A percentile compares a stretch with the other conserved stretches of the same genome.
These are phyloP conservation scores for Citeromyces hawaiiensis DNA, from an alignment of 1,139 yeast genomes.

Conservation along the genomic window DNA sequence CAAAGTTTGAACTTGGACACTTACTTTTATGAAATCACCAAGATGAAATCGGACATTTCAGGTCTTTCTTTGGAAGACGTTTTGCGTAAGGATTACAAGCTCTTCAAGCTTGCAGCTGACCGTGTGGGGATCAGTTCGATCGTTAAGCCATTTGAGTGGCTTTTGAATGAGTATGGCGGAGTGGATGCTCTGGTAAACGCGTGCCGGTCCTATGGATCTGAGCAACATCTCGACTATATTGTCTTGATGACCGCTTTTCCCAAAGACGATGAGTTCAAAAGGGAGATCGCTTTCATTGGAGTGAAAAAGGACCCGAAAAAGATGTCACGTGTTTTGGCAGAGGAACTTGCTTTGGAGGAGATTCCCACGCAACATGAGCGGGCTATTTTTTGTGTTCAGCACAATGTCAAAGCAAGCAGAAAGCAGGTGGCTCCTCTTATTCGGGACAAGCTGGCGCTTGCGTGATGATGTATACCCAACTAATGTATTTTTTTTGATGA, in stretches of 20 bases:
- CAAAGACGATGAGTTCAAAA: constrained; percentile 28
- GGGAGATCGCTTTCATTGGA: constrained; percentile 27
- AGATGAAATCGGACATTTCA: constrained; percentile 46
- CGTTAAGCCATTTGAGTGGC: constrained; percentile 53
- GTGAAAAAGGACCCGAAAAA: background rate
- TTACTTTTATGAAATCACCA: constrained; percentile 28
- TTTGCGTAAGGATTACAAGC: constrained; percentile 74
- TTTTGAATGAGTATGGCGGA: constrained; percentile 22
- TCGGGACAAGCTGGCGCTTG: constrained; percentile 6
- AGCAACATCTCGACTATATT: constrained; percentile 33
- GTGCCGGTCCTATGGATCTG: constrained; percentile 10
- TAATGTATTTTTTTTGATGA: too few species aligned
- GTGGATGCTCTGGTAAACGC: constrained; percentile 16
- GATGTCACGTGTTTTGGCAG: background rate
- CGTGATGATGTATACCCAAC: too few species aligned
- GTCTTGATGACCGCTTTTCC: constrained; percentile 53
- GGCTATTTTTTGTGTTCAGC: constrained; percentile 24
- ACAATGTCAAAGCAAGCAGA: constrained; percentile 50
- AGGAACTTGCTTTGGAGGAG: background rate
- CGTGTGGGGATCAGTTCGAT: constrained; percentile 67
- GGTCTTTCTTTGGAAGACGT: constrained; percentile 50
- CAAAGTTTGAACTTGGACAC: constrained; percentile 8
- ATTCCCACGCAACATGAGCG: background rate
- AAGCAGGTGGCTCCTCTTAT: constrained; percentile 69
- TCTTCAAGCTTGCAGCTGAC: constrained; percentile 30